Evolutionary conservation across 495 filamentous ascomycete species (phyloP).

Genomic region (Ramalina peruviana): DNA sequence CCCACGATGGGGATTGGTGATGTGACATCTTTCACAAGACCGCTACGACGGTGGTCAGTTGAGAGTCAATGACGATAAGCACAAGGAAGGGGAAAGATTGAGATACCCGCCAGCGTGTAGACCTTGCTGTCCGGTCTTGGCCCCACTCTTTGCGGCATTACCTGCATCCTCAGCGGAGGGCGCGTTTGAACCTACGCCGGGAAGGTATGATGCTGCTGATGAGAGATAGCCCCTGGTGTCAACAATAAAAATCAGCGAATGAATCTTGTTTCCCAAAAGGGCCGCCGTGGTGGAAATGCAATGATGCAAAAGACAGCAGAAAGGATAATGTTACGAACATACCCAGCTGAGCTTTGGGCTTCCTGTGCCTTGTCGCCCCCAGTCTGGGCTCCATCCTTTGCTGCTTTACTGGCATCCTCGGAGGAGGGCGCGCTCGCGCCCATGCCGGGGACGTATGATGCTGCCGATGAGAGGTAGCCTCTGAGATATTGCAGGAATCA

Average conservation of each 20-base stretch:
- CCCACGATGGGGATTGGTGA: conserved; percentile 7
- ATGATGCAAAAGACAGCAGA: neutral
- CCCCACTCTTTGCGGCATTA: neutral
- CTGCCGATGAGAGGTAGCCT: neutral
- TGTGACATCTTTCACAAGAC: conserved; percentile 5
- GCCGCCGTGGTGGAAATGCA: neutral
- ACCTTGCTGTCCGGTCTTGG: conserved; percentile 1
- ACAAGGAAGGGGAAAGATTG: neutral
- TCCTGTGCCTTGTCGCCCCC: neutral
- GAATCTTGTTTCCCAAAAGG: neutral
- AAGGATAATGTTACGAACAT: neutral
- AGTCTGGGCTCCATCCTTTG: neutral
- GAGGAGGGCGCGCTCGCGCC: neutral
- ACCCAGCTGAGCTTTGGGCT: neutral
- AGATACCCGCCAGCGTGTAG: conserved; percentile 3
- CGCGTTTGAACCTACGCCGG: conserved; percentile 3
- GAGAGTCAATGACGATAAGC: neutral
- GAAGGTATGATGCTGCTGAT: conserved; percentile 6
- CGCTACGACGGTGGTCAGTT: neutral
- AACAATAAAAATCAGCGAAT: neutral
- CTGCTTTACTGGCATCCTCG: neutral
- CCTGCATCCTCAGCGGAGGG: conserved; percentile 1
- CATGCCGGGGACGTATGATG: neutral
- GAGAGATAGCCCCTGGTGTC: conserved; percentile 4
- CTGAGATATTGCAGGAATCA: neutral